Percentiles rank a stretch among this genome's conserved stretches.
These are phyloP conservation scores for Sarocladiaceae sp. DNA, from an alignment of 2,329 filamentous ascomycete genomes.

Conservation along the genomic window DNA sequence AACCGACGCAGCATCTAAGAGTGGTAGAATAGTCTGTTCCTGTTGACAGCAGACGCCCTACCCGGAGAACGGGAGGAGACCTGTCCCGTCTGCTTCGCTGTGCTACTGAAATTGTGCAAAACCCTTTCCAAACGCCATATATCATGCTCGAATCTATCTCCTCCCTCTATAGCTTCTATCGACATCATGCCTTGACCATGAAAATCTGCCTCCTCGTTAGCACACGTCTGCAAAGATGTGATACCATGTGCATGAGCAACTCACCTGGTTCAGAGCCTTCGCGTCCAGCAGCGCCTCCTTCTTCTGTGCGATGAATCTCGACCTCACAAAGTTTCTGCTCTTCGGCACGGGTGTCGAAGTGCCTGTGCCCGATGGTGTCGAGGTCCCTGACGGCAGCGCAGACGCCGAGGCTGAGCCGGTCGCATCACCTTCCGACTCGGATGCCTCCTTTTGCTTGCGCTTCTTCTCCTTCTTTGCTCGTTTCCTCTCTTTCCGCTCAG, in stretches of 20 bases:
- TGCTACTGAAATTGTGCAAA: no score
- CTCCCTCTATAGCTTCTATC: no score
- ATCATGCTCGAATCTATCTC: no score
- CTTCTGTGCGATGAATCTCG: slow-evolving; percentile 84
- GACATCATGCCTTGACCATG: slow-evolving; percentile 58
- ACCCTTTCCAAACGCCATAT: no score
- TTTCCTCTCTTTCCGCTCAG: slow-evolving; percentile 33
- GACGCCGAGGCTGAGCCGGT: slow-evolving; percentile 11
- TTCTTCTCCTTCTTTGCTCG: slow-evolving; percentile 43
- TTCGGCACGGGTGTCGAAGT: slow-evolving; percentile 38
- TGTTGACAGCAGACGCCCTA: no score
- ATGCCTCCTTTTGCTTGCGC: slow-evolving; percentile 37
- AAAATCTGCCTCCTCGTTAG: slow-evolving; percentile 47
- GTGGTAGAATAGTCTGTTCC: no score
- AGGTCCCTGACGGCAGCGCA: slow-evolving; percentile 20
- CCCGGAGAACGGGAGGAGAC: no score
- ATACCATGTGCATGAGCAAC: slow-evolving; percentile 14
- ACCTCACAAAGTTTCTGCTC: slow-evolving; percentile 66
- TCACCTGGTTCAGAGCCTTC: slow-evolving; percentile 78
- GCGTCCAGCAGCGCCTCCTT: slow-evolving; percentile 74
- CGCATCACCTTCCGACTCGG: slow-evolving; percentile 15
- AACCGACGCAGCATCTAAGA: no score
- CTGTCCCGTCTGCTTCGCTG: no score
- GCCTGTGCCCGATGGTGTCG: slow-evolving; percentile 33
- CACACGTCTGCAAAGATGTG: neutral